Evolutionary conservation across 768 basidiomycete species (phyloP).

Genomic region (Candolleomyces aberdarensis): DNA sequence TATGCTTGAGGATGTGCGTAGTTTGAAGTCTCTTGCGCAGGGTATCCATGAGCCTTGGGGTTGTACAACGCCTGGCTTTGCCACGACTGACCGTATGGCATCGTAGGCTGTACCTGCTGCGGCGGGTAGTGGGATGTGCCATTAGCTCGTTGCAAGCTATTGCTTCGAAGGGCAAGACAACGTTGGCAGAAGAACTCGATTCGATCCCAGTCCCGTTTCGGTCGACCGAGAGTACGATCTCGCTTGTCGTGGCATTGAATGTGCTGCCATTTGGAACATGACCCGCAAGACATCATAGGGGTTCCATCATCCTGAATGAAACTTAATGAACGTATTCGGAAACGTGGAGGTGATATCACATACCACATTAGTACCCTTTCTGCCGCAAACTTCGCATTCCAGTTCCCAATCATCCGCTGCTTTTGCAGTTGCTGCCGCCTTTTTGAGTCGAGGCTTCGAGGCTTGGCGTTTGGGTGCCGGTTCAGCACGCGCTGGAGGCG

Average conservation of each 20-base stretch:
- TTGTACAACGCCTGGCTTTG: not conserved
- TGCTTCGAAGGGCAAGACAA: constrained; percentile 37
- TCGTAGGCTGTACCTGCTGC: not conserved
- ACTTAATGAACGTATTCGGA: not conserved
- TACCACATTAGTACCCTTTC: constrained; percentile 71
- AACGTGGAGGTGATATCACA: constrained; percentile 17
- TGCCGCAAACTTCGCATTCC: constrained; percentile 83
- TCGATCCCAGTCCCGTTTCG: constrained; percentile 77
- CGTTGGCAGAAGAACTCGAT: constrained; percentile 76
- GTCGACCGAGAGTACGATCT: constrained; percentile 61
- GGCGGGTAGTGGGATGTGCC: not conserved
- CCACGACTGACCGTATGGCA: not conserved
- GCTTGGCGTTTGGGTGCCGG: not conserved
- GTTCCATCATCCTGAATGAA: constrained; percentile 67
- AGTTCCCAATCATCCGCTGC: constrained; percentile 75
- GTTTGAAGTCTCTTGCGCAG: not conserved
- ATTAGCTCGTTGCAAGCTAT: constrained; percentile 10
- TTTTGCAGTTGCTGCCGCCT: not conserved
- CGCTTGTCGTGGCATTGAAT: constrained; percentile 77
- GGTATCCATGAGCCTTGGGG: not conserved
- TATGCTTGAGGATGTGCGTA: not conserved
- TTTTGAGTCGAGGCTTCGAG: not conserved
- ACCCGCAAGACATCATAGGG: constrained; percentile 79
- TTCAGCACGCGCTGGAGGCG: not conserved
- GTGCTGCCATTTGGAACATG: constrained; percentile 88